Percentiles rank a stretch among this genome's conserved stretches.
Conservation (phyloP, 805 yeast genomes). For the Metschnikowia lochheadii region DNA sequence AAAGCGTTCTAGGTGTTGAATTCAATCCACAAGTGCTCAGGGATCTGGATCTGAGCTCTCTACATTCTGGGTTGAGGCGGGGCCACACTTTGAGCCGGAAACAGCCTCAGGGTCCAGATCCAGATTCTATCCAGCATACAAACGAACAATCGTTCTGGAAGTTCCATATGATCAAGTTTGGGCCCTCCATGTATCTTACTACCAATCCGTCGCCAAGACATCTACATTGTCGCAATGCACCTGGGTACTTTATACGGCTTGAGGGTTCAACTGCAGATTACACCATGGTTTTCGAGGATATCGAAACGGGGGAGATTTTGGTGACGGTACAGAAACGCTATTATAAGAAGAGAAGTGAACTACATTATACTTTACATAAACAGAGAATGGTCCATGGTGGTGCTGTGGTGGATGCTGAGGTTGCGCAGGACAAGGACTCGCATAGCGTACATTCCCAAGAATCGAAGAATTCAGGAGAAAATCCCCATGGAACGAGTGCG, state of each 20-base stretch:
- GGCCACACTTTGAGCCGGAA: constrained; percentile 6
- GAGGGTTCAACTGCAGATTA: constrained; percentile 3
- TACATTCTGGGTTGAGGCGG: background rate
- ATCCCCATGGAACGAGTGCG: no score
- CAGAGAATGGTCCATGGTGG: constrained; percentile 7
- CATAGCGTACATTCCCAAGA: background rate
- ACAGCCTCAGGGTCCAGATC: constrained; percentile 10
- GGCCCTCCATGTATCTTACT: constrained; percentile 55
- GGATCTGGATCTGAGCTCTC: background rate
- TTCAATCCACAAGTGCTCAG: background rate
- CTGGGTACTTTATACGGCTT: constrained; percentile 49
- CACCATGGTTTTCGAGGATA: constrained; percentile 14
- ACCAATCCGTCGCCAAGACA: constrained; percentile 66
- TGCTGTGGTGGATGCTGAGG: background rate
- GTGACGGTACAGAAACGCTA: constrained; percentile 8
- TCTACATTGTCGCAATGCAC: constrained; percentile 54
- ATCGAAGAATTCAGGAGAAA: background rate
- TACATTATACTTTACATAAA: constrained; percentile 6
- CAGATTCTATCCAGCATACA: background rate
- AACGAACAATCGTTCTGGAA: constrained; percentile 46
- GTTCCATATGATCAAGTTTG: constrained; percentile 56
- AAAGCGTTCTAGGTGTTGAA: background rate
- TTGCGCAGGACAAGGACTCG: background rate
- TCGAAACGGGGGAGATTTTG: constrained; percentile 13
- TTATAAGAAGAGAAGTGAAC: background rate